Evolutionary conservation across 2,329 filamentous ascomycete genomes (phyloP), one percentile per base, ranked within the genome.

Genomic region (Colletotrichum chlorophyti): DNA sequence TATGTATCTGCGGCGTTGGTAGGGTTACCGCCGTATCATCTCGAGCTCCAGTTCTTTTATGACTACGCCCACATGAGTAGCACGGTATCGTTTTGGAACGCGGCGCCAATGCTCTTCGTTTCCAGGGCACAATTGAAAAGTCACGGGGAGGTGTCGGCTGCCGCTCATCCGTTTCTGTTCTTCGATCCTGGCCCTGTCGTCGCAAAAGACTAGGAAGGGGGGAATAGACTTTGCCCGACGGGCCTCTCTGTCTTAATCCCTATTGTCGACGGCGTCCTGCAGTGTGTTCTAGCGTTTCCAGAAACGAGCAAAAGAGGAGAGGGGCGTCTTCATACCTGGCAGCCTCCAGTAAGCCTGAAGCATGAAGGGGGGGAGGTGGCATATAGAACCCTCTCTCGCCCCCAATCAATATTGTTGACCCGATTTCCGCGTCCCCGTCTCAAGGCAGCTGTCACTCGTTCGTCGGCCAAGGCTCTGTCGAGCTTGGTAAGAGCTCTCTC

Each of bases 11-110:
- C 42, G 19, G 29, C 23, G 43, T 58, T n/a, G n/a, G 54, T 58
- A 53, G 41, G 54, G 54, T 43, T 40, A 40, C 32, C 31, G 41
- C n/a, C 15, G 26, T 15, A 31, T 27, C 17, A 15, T 34, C 34
- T 31, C 31, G 10, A 46, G 51, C 37, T 50, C 51, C 51, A 55
- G 38, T 43, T 50, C 45, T 32, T 19, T n/a, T 50, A 54, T 41
- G 26, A 26, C 31, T 43, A 10, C 54, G 41, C 21, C 55, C 37
- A 45, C 31, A 43, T 9, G 21, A 43, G 51, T 21, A 40, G 38
- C 55, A 59, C 37, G 38, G 34, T 32, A 19, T 45, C n/a, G 55
- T 55, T 54, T 59, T 55, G 55, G 51, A 59, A 55, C 23, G 9
- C 12, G 43, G 31, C 43, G 51, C 51, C 31, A 59, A 37, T 53